These are phyloP conservation scores for Manihot esculenta DNA, from an alignment of 441 rosid species.

Conservation along the genomic window DNA sequence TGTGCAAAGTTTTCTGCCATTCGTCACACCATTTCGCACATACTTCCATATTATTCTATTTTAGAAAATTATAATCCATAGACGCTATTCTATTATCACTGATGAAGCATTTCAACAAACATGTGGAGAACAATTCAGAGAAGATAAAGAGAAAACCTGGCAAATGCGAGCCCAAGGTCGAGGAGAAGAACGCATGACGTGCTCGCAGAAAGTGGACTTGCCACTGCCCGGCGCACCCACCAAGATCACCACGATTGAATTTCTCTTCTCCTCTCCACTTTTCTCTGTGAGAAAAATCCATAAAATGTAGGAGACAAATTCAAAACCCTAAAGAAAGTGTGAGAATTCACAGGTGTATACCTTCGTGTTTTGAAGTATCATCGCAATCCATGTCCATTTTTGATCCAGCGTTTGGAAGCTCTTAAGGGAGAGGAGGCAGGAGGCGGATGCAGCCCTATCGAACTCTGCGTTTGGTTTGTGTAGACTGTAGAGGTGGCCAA, in stretches of 20 bases:
- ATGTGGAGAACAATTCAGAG: constrained; percentile 2
- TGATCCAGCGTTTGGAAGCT: neutral
- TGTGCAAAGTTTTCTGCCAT: neutral
- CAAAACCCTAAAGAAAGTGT: neutral
- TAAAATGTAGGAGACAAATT: neutral
- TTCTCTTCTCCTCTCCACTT: constrained; percentile 21
- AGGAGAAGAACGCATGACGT: constrained; percentile 48
- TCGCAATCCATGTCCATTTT: constrained; percentile 42
- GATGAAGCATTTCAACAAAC: constrained; percentile 46
- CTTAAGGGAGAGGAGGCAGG: constrained; percentile 6
- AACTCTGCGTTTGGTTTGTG: no score
- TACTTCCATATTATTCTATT: neutral
- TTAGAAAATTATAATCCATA: neutral
- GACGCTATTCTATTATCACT: neutral
- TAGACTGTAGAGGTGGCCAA: no score
- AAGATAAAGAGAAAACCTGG: constrained; percentile 50
- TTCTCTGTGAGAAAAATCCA: neutral
- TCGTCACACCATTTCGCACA: neutral
- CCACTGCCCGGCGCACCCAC: constrained; percentile 95
- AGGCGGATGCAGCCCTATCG: no score
- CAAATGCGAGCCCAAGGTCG: constrained; percentile 91
- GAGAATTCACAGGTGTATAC: constrained; percentile 10
- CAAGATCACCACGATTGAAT: constrained; percentile 47
- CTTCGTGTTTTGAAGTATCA: constrained; percentile 22
- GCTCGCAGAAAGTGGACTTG: constrained; percentile 80